phyloP scores from a whole-genome alignment of 2,329 filamentous ascomycete species.

The Aspergillus ochraceus region DNA sequence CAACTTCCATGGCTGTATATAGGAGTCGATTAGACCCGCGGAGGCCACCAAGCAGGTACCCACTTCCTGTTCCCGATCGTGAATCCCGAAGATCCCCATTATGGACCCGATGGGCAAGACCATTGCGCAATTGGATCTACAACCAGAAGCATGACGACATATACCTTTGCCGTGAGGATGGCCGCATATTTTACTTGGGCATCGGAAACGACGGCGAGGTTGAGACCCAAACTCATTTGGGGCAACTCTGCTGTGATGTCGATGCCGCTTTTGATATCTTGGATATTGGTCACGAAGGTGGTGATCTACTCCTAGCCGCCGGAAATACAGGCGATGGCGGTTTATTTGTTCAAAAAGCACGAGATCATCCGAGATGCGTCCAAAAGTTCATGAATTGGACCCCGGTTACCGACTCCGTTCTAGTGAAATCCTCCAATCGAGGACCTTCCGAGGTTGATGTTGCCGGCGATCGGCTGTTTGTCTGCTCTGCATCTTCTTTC shows the following conservation, averaged over 20 bases:
- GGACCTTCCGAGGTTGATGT: conserved; percentile 20
- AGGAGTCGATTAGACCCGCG: conserved; percentile 39
- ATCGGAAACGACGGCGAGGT: conserved; percentile 59
- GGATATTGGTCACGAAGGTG: conserved; percentile 62
- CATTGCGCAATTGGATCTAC: conserved; percentile 65
- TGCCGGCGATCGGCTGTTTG: conserved; percentile 61
- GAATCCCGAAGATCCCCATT: conserved; percentile 49
- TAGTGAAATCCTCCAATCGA: conserved; percentile 27
- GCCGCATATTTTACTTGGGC: conserved; percentile 71
- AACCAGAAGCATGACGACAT: conserved; percentile 71
- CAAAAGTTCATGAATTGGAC: conserved; percentile 65
- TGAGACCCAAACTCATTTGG: conserved; percentile 59
- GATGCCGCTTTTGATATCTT: conserved; percentile 76
- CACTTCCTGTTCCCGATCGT: conserved; percentile 27
- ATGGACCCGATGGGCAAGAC: conserved; percentile 84
- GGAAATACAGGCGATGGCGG: conserved; percentile 77
- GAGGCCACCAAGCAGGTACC: conserved; percentile 28
- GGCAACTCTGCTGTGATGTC: conserved; percentile 70
- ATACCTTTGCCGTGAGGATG: conserved; percentile 86
- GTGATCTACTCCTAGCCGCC: conserved; percentile 77
- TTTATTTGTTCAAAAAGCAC: conserved; percentile 68
- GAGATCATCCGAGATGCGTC: conserved; percentile 54
- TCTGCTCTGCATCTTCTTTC: conserved; percentile 63
- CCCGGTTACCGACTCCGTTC: conserved; percentile 51
- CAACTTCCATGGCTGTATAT: conserved; percentile 54